Evolutionary conservation across 345 rosid species (phyloP), one percentile per base, ranked within the genome.

Genomic region (Carallia pectinifolia): DNA sequence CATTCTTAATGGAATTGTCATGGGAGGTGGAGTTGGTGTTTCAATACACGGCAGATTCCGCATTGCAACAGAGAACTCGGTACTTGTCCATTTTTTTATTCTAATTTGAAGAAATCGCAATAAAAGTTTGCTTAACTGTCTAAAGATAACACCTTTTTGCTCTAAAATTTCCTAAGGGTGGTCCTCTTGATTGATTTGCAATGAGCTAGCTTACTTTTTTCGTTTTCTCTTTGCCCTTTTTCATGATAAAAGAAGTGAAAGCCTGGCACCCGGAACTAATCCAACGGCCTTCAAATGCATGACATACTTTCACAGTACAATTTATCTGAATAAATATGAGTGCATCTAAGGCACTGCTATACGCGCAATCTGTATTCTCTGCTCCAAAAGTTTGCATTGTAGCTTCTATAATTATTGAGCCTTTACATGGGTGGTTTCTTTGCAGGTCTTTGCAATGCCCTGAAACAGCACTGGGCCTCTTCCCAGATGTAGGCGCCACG

Each of bases 1-100:
- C 1, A 76, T 93, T 68, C 85, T 89, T 58, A 77, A 87, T 79
- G 98, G 98, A 71, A 87, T 93, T 65, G 89, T 85, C 76, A 89
- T 90, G 96, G 97, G 98, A 73, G 97, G 90, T 39, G 98, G 97
- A 37, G 86, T 83, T 78, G 97, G 97, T 76, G 81, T 74, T 73
- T 87, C 97, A 9, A 19, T 88, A 6, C 95, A 90, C 68, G 97
- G 97, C 69, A 78, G 85, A 75, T 89, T 93, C 74, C 92, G 93
- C 6, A 74, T 87, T 64, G 97, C 87, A 62, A 90, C 95, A 62
- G 97, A 93, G 75, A 93, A 87, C 65, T 73, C 89, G 82, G 97
- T 93, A 74, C 2, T 48, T 39, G 27, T 55, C 38, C 66, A 61
- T 65, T 17, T 66, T 61, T 53, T 29, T 23, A 65, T 10, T 64